Conservation (phyloP, 2,329 filamentous ascomycete species). For the Anthostomella pinea region DNA sequence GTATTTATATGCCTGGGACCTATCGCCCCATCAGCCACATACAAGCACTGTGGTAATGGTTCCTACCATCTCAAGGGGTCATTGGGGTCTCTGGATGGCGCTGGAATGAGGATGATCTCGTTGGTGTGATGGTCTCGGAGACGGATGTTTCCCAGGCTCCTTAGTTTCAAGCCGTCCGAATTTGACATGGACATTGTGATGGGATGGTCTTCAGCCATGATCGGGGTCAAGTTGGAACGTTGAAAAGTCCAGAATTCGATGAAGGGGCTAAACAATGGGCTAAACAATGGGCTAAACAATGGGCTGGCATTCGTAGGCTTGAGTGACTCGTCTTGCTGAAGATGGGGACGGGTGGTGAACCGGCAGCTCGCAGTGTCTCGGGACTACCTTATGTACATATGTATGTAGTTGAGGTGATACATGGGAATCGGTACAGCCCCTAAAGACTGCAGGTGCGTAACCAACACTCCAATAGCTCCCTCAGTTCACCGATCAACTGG, state of each 20-base stretch:
- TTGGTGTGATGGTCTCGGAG: conserved; percentile 41
- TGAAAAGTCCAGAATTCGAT: not conserved
- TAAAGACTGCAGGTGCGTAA: too few species aligned
- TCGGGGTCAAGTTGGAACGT: not conserved
- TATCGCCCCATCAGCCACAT: conserved; percentile 19
- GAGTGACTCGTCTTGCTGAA: too few species aligned
- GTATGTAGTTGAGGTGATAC: too few species aligned
- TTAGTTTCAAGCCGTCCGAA: conserved; percentile 7
- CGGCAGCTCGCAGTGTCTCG: too few species aligned
- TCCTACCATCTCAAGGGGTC: conserved; percentile 36
- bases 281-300: not conserved
- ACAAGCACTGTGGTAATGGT: too few species aligned
- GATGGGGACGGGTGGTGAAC: too few species aligned
- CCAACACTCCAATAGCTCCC: too few species aligned
- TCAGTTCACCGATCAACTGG: too few species aligned
- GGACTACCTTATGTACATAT: too few species aligned
- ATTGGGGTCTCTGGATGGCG: conserved; percentile 34
- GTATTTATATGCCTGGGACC: conserved; percentile 45
- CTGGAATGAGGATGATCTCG: conserved; percentile 31
- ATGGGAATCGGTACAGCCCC: too few species aligned
- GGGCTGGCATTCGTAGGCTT: too few species aligned
- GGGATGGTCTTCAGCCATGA: conserved; percentile 4
- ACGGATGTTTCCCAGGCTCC: conserved; percentile 40
- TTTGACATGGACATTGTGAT: conserved; percentile 1
- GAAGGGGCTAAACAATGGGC: not conserved